A percentile compares a stretch with the other conserved stretches of the same genome.
Evolutionary conservation across 225 moss, liverwort and hornwort species (phyloP).

Genomic region (Neckera pumila): DNA sequence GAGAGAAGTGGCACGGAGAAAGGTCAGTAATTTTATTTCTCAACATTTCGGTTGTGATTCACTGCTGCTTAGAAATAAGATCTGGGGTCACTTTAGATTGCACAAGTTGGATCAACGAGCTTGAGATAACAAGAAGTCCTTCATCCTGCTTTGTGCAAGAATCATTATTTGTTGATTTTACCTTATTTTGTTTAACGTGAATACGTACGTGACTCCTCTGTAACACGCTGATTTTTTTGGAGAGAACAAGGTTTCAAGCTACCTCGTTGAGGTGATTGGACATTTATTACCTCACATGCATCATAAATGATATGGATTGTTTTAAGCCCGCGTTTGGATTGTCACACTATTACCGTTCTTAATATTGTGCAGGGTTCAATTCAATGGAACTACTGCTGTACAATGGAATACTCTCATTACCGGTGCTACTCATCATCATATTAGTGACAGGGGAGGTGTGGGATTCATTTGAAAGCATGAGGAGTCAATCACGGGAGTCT

Average conservation of each 20-base stretch:
- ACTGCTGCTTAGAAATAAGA: neutral
- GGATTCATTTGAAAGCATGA: conserved; percentile 35
- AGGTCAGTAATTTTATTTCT: conserved; percentile 5
- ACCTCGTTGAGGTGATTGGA: neutral
- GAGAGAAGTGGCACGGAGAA: conserved; percentile 50
- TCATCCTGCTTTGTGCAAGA: neutral
- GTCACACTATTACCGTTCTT: neutral
- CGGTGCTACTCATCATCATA: conserved; percentile 42
- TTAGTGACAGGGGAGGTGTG: conserved; percentile 42
- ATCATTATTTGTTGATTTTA: neutral
- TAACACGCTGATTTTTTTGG: neutral
- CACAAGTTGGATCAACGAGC: neutral
- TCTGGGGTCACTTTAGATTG: neutral
- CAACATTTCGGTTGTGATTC: neutral
- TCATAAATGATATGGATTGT: neutral
- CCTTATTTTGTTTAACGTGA: neutral
- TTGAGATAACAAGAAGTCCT: neutral
- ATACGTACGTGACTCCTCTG: neutral
- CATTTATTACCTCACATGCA: neutral
- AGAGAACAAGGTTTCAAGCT: neutral
- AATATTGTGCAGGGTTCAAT: conserved; percentile 35
- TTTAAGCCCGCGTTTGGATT: neutral
- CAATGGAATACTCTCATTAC: conserved; percentile 53
- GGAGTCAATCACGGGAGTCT: conserved; percentile 27
- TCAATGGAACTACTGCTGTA: conserved; percentile 50